phyloP scores from a whole-genome alignment of 2,329 filamentous ascomycete species.

The Berkeleyomyces rouxiae region DNA sequence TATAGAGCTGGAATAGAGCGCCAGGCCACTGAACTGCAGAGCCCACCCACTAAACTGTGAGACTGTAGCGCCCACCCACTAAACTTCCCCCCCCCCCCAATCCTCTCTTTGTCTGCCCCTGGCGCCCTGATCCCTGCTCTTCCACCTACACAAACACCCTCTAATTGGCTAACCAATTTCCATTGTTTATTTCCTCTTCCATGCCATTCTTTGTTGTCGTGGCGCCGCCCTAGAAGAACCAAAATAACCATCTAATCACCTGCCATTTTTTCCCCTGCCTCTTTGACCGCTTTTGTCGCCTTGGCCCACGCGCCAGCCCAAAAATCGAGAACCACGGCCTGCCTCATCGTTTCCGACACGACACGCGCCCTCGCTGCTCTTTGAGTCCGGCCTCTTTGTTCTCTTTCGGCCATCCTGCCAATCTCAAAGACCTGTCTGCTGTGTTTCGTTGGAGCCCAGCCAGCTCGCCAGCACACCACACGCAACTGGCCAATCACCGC shows the following conservation, averaged over 20 bases:
- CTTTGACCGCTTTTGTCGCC: not conserved
- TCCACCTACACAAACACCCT: not conserved
- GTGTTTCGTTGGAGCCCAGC: not conserved
- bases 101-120: not conserved
- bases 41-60: not conserved
- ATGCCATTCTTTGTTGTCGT: conserved; percentile 5
- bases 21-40: no score
- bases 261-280: not conserved
- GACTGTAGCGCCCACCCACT: not conserved
- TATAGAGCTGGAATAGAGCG: no score
- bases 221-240: conserved; percentile 2
- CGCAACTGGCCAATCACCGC: not conserved
- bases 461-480: not conserved
- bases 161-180: not conserved
- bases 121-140: not conserved
- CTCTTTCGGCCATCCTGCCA: not conserved
- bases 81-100: not conserved
- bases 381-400: not conserved
- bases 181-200: not conserved
- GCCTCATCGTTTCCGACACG: no score
- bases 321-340: not conserved
- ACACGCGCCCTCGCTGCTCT: no score
- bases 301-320: not conserved
- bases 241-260: not conserved
- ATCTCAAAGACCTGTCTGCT: not conserved